Base-by-base conservation (phyloP, 2,329 filamentous ascomycete species). In the Aspergillus vadensis region DNA sequence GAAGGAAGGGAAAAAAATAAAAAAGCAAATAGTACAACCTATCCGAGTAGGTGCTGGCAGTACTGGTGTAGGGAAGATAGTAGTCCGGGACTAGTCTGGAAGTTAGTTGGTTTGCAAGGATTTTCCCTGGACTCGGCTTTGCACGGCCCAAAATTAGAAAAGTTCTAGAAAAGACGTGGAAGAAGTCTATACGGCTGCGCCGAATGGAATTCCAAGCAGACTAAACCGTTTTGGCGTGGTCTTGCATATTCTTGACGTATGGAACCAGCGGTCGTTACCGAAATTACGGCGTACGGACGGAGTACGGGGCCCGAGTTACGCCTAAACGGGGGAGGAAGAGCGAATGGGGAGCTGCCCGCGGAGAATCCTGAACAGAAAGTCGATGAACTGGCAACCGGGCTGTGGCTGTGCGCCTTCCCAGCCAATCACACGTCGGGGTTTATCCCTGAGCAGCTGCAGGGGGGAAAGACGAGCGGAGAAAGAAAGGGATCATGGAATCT, bases 161-260 rank as follows among this genome's bases (percentile, higher is more conserved):
- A 63, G 54, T 67, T 67, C 65, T 53, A 61, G 65, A 67, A 67
- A 23, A 3, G 25, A 39, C n/a, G 30, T 63, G 51, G 63, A 66
- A 65, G 25, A 64, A 58, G 36, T 53, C 57, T 60, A 56, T 54
- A 30, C 63, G 53, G 50, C 50, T 48, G 39, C 21, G 32, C 53
- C 53, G 63, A 61, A 60, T 57, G 39, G n/a, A 19, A 19, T 43
- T 43, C 7, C 7, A 0, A 43, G 39, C 44, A 9, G 27, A 14
- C 47, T 50, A 50, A 30, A 27, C 47, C 47, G 15, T 27, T 30
- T 50, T 17, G 47, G 47, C 9, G 14, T 9, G 15, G 25, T 2
- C 25, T 30, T 50, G 47, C 47, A 50, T 21, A 43, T 14, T 15
- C 47, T n/a, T 50, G 47, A 50, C 25, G 47, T 50, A 50, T 50